Conservation (phyloP, 441 rosid genomes). For the Biscutella auriculata region DNA sequence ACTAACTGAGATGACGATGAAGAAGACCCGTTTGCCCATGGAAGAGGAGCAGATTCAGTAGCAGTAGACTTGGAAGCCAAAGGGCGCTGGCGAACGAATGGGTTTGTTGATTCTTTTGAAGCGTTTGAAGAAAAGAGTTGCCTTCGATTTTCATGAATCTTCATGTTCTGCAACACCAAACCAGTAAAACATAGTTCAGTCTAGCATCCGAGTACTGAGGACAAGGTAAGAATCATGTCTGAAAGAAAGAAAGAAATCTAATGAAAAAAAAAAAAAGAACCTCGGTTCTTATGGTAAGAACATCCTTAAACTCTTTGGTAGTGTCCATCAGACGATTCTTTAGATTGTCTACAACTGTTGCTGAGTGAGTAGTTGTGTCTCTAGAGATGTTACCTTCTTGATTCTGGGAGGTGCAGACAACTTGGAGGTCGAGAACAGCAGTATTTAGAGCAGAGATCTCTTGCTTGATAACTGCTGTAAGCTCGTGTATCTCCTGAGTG, state of each 20-base stretch:
- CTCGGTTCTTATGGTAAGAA: conserved; percentile 86
- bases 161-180: conserved; percentile 53
- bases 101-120: conserved; percentile 73
- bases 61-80: conserved; percentile 53
- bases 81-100: conserved; percentile 87
- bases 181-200: background rate
- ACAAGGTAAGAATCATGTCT: background rate
- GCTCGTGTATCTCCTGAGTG: conserved; percentile 80
- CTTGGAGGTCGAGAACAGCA: conserved; percentile 79
- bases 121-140: conserved; percentile 67
- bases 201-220: background rate
- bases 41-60: conserved; percentile 45
- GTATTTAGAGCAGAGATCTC: conserved; percentile 83
- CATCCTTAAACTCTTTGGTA: conserved; percentile 86
- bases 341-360: conserved; percentile 52
- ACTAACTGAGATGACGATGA: conserved; percentile 54
- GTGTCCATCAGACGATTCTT: conserved; percentile 62
- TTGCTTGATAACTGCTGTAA: conserved; percentile 78
- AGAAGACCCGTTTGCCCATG: conserved; percentile 73
- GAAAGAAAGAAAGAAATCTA: background rate
- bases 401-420: conserved; percentile 61
- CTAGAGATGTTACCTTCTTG: conserved; percentile 46
- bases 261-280: conserved; percentile 28
- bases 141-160: conserved; percentile 83
- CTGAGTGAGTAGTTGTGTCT: conserved; percentile 75